Evolutionary conservation across 768 basidiomycete genomes (phyloP).

Genomic region (Collybiopsis luxurians): DNA sequence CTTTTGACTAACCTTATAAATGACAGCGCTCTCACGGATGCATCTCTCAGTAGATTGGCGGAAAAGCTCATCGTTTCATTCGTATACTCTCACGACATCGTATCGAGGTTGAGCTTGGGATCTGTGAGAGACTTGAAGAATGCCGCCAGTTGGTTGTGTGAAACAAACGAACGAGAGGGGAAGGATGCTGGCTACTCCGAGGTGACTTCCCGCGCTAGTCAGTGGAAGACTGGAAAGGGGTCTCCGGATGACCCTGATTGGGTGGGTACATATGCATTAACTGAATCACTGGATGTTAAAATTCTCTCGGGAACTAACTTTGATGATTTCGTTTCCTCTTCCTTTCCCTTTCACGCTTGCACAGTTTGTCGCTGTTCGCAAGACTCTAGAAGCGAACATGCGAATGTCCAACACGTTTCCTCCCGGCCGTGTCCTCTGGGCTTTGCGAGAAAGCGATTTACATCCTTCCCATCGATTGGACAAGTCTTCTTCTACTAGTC

Average conservation of each 20-base stretch:
- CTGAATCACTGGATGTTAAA: too few relatives aligned
- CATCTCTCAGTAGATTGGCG: constrained; percentile 56
- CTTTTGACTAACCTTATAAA: not conserved
- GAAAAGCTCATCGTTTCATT: constrained; percentile 70
- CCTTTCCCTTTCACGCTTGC: not conserved
- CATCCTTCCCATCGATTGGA: constrained; percentile 49
- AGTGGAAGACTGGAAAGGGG: constrained; percentile 58
- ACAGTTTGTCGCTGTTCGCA: constrained; percentile 77
- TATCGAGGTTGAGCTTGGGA: constrained; percentile 75
- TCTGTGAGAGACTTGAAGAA: constrained; percentile 74
- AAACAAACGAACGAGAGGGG: constrained; percentile 48
- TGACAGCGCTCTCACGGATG: constrained; percentile 58
- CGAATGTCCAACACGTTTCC: constrained; percentile 68
- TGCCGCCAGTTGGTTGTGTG: constrained; percentile 77
- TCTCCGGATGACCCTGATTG: constrained; percentile 53
- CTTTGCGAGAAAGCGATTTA: constrained; percentile 68
- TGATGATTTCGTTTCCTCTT: not conserved
- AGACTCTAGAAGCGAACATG: constrained; percentile 87
- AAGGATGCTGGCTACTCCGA: constrained; percentile 49
- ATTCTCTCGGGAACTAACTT: not conserved
- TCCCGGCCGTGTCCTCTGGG: constrained; percentile 79
- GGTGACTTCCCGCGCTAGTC: constrained; percentile 46
- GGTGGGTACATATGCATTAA: constrained; percentile 29
- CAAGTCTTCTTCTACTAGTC: constrained; percentile 21
- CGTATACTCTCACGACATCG: constrained; percentile 80